Percentiles rank a stretch among this genome's conserved stretches.
These are phyloP conservation scores for Glycyrrhiza uralensis DNA, from an alignment of 306 rosid species.

Conservation along the genomic window DNA sequence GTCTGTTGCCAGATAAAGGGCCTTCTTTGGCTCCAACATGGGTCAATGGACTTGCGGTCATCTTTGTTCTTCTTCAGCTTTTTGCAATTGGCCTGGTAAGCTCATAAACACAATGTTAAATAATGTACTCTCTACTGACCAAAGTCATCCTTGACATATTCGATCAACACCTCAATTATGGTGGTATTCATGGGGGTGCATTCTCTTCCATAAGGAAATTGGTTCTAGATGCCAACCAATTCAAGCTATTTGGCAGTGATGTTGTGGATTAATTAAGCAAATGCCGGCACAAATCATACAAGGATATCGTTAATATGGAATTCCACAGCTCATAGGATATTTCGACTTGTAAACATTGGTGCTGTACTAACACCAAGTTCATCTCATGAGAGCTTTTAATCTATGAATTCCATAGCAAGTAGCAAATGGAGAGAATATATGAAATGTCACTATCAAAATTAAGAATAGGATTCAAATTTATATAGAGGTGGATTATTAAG, in stretches of 20 bases:
- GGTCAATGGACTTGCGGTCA: conserved; percentile 69
- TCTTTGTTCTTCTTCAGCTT: conserved; percentile 90
- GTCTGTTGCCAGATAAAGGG: conserved; percentile 69
- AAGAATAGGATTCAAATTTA: too few species aligned
- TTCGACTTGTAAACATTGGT: neutral
- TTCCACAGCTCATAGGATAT: neutral
- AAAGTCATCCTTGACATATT: conserved; percentile 54
- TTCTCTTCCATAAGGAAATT: conserved; percentile 80
- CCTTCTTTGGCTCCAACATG: conserved; percentile 90
- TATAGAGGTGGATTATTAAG: too few species aligned
- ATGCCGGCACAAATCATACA: neutral
- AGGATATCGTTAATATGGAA: neutral
- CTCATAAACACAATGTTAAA: neutral
- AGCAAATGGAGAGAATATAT: too few species aligned
- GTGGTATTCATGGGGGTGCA: conserved; percentile 72
- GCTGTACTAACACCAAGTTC: too few species aligned
- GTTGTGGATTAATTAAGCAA: conserved; percentile 53
- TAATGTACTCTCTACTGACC: too few species aligned
- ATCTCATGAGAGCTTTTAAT: too few species aligned
- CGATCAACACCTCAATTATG: conserved; percentile 74
- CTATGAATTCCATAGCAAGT: too few species aligned
- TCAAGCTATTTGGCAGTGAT: conserved; percentile 69
- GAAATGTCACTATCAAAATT: too few species aligned
- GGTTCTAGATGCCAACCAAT: conserved; percentile 73
- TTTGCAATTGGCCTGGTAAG: conserved; percentile 88